Evolutionary conservation across 352 stramenopile genomes (phyloP).

Genomic region (Phytophthora citricola): DNA sequence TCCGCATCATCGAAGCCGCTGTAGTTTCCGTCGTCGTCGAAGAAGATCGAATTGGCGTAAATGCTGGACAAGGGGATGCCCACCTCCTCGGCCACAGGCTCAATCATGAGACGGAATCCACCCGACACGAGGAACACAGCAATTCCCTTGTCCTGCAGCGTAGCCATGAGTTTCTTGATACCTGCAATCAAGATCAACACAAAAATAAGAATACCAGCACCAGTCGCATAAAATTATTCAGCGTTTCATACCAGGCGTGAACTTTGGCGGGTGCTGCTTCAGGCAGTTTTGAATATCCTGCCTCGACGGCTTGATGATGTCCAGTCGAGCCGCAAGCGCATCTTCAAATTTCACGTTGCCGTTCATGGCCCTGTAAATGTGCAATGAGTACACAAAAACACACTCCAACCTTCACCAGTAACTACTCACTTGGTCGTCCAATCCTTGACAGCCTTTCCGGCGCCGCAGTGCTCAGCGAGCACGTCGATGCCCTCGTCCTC

Average conservation of each 20-base stretch:
- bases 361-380: constrained; percentile 94
- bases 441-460: constrained; percentile 93
- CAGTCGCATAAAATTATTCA: neutral
- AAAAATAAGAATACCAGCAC: neutral
- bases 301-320: constrained; percentile 96
- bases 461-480: constrained; percentile 95
- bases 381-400: neutral
- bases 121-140: constrained; percentile 98
- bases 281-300: constrained; percentile 92
- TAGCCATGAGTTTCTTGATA: constrained; percentile 90
- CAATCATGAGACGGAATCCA: constrained; percentile 99
- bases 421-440: constrained; percentile 91
- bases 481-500: constrained; percentile 98
- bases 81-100: constrained; percentile 93
- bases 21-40: constrained; percentile 91
- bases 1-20: constrained; percentile 94
- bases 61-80: constrained; percentile 91
- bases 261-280: constrained; percentile 86
- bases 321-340: constrained; percentile 93
- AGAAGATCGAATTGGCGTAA: constrained; percentile 98
- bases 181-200: constrained; percentile 31
- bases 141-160: constrained; percentile 90
- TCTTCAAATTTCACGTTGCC: constrained; percentile 98
- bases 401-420: constrained; percentile 3
- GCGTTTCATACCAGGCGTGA: constrained; percentile 77